phyloP scores from a whole-genome alignment of 257 asterid species.

The Penstemon eatonii region DNA sequence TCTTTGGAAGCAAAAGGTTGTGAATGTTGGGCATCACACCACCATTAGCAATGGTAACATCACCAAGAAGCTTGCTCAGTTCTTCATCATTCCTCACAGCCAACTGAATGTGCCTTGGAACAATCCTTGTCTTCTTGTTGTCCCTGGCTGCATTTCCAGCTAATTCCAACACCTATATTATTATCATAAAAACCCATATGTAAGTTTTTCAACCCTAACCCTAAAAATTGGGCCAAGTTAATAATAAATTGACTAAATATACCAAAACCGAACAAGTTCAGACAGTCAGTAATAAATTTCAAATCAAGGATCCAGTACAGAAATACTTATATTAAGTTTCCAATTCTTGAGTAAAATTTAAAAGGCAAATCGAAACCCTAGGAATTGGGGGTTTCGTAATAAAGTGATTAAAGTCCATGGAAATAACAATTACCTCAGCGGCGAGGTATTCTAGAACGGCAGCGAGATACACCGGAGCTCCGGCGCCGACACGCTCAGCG shows the following conservation, averaged over 20 bases:
- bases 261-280: no score
- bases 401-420: background rate
- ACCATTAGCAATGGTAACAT: slow-evolving; percentile 80
- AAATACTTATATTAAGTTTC: no score
- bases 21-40: slow-evolving; percentile 89
- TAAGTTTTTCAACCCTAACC: background rate
- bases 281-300: no score
- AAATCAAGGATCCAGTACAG: no score
- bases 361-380: slow-evolving; percentile 4
- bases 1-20: slow-evolving; percentile 75
- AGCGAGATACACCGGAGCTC: slow-evolving; percentile 88
- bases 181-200: background rate
- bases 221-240: slow-evolving; percentile 5
- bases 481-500: slow-evolving; percentile 86
- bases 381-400: background rate
- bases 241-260: no score
- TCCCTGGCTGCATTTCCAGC: slow-evolving; percentile 89
- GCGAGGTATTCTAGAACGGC: slow-evolving; percentile 84
- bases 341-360: no score
- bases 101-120: slow-evolving; percentile 73
- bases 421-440: slow-evolving; percentile 51
- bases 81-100: slow-evolving; percentile 83
- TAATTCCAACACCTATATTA: slow-evolving; percentile 59
- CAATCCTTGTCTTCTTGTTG: slow-evolving; percentile 80
- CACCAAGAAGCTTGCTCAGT: slow-evolving; percentile 72